These are phyloP conservation scores for Aurinia saxatilis DNA, from an alignment of 345 rosid genomes.

Conservation along the genomic window DNA sequence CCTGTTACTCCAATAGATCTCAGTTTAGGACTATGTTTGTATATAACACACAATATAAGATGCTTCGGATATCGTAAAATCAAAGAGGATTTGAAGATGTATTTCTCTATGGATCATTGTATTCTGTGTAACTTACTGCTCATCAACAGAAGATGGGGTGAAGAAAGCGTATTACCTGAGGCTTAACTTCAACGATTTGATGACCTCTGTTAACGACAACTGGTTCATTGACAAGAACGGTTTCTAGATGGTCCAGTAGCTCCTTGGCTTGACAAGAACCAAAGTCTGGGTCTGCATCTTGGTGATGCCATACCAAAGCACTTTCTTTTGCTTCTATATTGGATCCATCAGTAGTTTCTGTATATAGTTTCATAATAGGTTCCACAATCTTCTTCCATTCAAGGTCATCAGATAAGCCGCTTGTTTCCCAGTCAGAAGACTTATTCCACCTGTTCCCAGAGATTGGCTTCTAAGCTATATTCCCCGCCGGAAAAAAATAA, in stretches of 20 bases:
- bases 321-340: slow-evolving; percentile 53
- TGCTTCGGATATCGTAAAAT: not conserved
- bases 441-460: slow-evolving; percentile 41
- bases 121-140: not conserved
- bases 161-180: slow-evolving; percentile 36
- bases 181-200: slow-evolving; percentile 62
- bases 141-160: not conserved
- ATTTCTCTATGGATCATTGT: not conserved
- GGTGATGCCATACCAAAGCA: slow-evolving; percentile 71
- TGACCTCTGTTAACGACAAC: slow-evolving; percentile 52
- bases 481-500: too few species aligned
- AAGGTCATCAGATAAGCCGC: slow-evolving; percentile 33
- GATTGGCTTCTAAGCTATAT: not conserved
- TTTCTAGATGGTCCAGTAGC: slow-evolving; percentile 57
- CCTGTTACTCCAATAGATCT: slow-evolving; percentile 29
- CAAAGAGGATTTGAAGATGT: not conserved
- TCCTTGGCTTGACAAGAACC: slow-evolving; percentile 65
- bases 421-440: slow-evolving; percentile 44
- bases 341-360: slow-evolving; percentile 66
- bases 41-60: not conserved
- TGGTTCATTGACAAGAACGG: slow-evolving; percentile 56
- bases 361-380: slow-evolving; percentile 51
- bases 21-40: not conserved
- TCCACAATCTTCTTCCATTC: slow-evolving; percentile 50
- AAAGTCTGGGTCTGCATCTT: slow-evolving; percentile 56